Conservation (phyloP, 176 grass and related monocot species). For the Stipa capillata region DNA sequence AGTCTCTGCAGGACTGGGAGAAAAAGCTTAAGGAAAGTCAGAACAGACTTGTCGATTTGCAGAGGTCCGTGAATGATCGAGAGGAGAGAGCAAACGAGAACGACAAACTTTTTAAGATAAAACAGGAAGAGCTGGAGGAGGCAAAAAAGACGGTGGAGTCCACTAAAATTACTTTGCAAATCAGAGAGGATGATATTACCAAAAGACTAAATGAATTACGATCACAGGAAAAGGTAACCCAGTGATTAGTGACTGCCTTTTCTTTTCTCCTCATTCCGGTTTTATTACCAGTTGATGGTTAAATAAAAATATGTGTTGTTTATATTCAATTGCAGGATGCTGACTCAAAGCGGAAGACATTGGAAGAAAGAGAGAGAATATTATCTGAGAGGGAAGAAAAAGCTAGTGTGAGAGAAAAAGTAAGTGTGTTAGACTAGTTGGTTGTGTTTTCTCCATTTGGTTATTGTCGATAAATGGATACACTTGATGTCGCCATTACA, state of each 20-base stretch:
- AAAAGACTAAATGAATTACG: constrained; percentile 17
- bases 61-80: constrained; percentile 37
- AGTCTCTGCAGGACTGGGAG: constrained; percentile 62
- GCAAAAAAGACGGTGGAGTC: constrained; percentile 11
- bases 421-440: not conserved
- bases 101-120: constrained; percentile 34
- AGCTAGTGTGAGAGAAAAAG: constrained; percentile 41
- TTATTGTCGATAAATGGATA: not conserved
- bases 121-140: constrained; percentile 44
- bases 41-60: constrained; percentile 34
- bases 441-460: constrained; percentile 6
- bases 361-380: constrained; percentile 37
- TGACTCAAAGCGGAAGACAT: constrained; percentile 19
- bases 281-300: too few species aligned
- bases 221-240: constrained; percentile 44
- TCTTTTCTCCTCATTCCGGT: too few species aligned
- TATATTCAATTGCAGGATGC: constrained; percentile 31
- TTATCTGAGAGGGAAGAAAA: constrained; percentile 35
- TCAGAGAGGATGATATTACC: constrained; percentile 30
- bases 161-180: constrained; percentile 31
- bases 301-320: not conserved
- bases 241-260: too few species aligned
- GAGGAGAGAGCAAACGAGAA: constrained; percentile 46
- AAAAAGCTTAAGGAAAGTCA: constrained; percentile 77
- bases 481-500: not conserved